These are phyloP conservation scores for Westerdykella ornata DNA, from an alignment of 2,329 filamentous ascomycete genomes.

Conservation along the genomic window DNA sequence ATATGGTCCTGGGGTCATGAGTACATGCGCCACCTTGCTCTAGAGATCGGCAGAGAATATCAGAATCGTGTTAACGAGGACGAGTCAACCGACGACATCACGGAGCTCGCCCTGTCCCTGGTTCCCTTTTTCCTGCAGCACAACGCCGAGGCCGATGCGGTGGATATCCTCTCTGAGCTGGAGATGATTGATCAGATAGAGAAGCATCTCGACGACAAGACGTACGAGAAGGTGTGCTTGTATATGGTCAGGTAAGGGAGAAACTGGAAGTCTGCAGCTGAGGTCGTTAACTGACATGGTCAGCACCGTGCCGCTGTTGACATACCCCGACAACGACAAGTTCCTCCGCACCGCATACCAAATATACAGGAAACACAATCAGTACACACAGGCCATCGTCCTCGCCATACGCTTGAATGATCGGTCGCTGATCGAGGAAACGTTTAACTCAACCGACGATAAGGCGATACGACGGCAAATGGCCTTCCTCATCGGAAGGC, in stretches of 20 bases:
- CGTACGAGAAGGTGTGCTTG: conserved; percentile 83
- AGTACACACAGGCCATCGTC: conserved; percentile 87
- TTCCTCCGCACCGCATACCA: conserved; percentile 89
- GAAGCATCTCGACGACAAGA: conserved; percentile 86
- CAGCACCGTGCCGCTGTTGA: conserved; percentile 93
- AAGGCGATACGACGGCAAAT: conserved; percentile 84
- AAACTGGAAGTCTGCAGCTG: neutral
- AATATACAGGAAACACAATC: conserved; percentile 89
- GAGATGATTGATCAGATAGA: conserved; percentile 94
- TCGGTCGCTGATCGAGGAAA: conserved; percentile 68
- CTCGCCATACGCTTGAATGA: conserved; percentile 93
- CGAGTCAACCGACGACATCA: conserved; percentile 73
- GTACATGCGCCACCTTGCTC: conserved; percentile 89
- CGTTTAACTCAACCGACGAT: conserved; percentile 75
- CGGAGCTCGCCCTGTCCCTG: conserved; percentile 74
- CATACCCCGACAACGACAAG: conserved; percentile 93
- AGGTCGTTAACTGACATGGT: conserved; percentile 15
- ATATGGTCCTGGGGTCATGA: conserved; percentile 98
- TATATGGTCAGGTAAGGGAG: conserved; percentile 77
- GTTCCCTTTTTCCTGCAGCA: conserved; percentile 94
- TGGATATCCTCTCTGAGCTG: conserved; percentile 92
- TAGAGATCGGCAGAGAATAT: conserved; percentile 95
- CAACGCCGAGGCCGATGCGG: conserved; percentile 96
- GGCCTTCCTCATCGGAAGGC: conserved; percentile 84
- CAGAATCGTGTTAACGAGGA: conserved; percentile 80